Base-by-base conservation (phyloP, 2,329 filamentous ascomycete species). In the Colletotrichum orchidophilum region DNA sequence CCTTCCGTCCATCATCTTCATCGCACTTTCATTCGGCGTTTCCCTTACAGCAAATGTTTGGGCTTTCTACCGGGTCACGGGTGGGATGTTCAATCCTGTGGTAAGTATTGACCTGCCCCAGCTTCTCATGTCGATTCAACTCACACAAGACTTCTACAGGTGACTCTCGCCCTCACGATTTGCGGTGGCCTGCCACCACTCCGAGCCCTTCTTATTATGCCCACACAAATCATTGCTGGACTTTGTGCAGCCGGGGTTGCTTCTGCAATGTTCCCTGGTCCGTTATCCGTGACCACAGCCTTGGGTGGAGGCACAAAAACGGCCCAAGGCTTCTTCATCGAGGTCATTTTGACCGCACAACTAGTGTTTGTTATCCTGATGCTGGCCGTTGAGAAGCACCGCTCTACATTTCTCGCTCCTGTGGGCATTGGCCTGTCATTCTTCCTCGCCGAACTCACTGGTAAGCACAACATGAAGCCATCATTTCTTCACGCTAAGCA, bases 321-420 rank as follows among this genome's bases (percentile, higher is more conserved):
- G 11, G 83, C 83, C 0, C 90, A 89, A 70, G 91, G 91, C 7
- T 81, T 93, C 50, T 92, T 93, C 76, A 86, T 93, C 58, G 91
- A 93, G 79, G 87, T 91, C 82, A 90, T 92, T 75, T 83, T 92
- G 46, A 93, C 91, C 0, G 83, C 88, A 0, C 85, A 91, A 76
- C 83, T 93, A 11, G 86, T 92, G 8, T 83, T 93, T 63, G 87
- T 90, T 3, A 88, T 93, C 33, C 88, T 91, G 78, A 92, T 94
- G 87, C 84, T 94, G 54, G 92, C 91, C 0, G 88, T 90, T 4
- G 91, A 94, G 78, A 94, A 94, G 81, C 92, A 94, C 79, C 90
- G 91, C 54, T 89, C 89, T 2, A 94, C 92, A 0, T 93, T 87
- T 77, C 81, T 94, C 1, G 92, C 92, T 0, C 92, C 93, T 0